Evolutionary conservation across 2,329 filamentous ascomycete species (phyloP).

Genomic region (Ophiostoma angusticollis): DNA sequence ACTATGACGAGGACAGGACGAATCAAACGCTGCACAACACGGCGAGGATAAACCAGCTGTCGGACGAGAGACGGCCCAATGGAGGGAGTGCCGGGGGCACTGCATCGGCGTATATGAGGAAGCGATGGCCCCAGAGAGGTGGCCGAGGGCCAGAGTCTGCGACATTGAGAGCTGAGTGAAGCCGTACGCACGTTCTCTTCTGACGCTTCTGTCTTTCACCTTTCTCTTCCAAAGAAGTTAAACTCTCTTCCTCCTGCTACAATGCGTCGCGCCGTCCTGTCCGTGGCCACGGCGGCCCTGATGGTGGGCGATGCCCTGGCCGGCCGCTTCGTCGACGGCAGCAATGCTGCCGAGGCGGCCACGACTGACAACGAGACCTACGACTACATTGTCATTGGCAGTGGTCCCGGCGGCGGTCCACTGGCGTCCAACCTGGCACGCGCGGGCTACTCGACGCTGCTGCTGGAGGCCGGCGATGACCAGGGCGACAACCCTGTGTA

Average conservation of each 20-base stretch:
- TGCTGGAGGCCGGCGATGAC: conserved; percentile 41
- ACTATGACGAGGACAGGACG: too few species aligned
- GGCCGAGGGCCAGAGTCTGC: too few species aligned
- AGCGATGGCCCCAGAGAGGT: too few species aligned
- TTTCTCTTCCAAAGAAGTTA: too few species aligned
- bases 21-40: too few species aligned
- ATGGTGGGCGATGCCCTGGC: neutral
- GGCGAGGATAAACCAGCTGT: too few species aligned
- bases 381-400: conserved; percentile 33
- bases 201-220: too few species aligned
- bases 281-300: conserved; percentile 1
- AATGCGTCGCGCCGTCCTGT: conserved; percentile 3
- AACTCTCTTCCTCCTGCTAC: neutral
- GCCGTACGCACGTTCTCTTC: too few species aligned
- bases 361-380: conserved; percentile 12
- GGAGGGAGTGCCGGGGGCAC: too few species aligned
- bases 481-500: conserved; percentile 21
- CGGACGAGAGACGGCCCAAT: too few species aligned
- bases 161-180: too few species aligned
- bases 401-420: conserved; percentile 35
- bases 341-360: neutral
- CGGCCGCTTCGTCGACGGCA: conserved; percentile 3
- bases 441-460: conserved; percentile 35
- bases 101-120: too few species aligned
- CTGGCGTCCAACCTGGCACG: conserved; percentile 35